phyloP scores from a whole-genome alignment of 345 rosid genomes.

The Limnanthes douglasii region DNA sequence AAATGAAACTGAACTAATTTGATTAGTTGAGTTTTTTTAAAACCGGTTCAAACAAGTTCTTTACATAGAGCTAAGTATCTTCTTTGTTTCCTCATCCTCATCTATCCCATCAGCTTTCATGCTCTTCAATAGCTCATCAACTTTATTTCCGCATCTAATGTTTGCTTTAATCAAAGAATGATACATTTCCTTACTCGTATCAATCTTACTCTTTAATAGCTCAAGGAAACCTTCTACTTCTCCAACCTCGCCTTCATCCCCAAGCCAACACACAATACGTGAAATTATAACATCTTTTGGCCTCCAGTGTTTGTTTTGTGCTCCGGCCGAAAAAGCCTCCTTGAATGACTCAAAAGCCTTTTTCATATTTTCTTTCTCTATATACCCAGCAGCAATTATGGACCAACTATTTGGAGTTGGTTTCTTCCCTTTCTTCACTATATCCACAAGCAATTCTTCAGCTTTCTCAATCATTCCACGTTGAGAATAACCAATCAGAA shows the following conservation, averaged over 20 bases:
- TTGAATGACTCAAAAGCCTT: slow-evolving; percentile 44
- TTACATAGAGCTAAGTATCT: too few species aligned
- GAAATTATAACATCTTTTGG: slow-evolving; percentile 30
- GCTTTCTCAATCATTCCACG: slow-evolving; percentile 39
- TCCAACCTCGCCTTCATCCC: slow-evolving; percentile 28
- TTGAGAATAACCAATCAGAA: slow-evolving; percentile 26
- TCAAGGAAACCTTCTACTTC: slow-evolving; percentile 40
- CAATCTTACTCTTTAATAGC: slow-evolving; percentile 19
- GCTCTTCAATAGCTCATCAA: slow-evolving; percentile 23
- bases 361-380: slow-evolving; percentile 20
- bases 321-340: slow-evolving; percentile 20
- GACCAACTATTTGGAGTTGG: slow-evolving; percentile 57
- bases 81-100: slow-evolving; percentile 31
- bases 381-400: slow-evolving; percentile 37
- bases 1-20: too few species aligned
- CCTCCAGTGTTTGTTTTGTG: slow-evolving; percentile 38
- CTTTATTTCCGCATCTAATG: slow-evolving; percentile 18
- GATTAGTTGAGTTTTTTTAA: too few species aligned
- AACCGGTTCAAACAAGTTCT: too few species aligned
- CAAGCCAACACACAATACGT: slow-evolving; percentile 44
- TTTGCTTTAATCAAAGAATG: slow-evolving; percentile 42
- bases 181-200: slow-evolving; percentile 31
- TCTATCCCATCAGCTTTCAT: slow-evolving; percentile 45
- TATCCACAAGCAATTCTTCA: slow-evolving; percentile 34
- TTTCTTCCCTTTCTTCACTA: slow-evolving; percentile 29